phyloP scores from a whole-genome alignment of 805 yeast genomes.

The Hanseniaspora jakobsenii region DNA sequence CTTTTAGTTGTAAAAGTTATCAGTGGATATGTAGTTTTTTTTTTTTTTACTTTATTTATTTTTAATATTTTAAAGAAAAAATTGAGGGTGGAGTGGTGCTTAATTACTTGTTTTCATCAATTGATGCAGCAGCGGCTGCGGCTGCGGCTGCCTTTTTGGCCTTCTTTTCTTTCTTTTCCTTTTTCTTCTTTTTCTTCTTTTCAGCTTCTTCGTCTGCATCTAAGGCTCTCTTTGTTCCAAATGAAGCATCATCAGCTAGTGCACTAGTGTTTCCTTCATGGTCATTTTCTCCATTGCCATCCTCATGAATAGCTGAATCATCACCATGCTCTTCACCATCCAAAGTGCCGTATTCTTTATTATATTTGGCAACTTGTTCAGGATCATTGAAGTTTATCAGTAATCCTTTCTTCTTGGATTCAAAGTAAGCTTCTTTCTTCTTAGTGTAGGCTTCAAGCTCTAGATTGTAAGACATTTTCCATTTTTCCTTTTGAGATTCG shows the following conservation, averaged over 20 bases:
- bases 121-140: background rate
- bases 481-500: conserved; percentile 56
- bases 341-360: conserved; percentile 18
- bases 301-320: conserved; percentile 20
- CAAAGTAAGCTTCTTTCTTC: conserved; percentile 37
- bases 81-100: too few relatives aligned
- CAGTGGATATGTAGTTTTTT: too few relatives aligned
- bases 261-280: too few relatives aligned
- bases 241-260: too few relatives aligned
- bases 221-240: too few relatives aligned
- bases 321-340: conserved; percentile 14
- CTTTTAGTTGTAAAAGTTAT: too few relatives aligned
- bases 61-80: background rate
- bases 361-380: conserved; percentile 32
- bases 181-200: conserved; percentile 16
- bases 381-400: conserved; percentile 22
- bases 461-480: conserved; percentile 47
- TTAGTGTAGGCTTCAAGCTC: conserved; percentile 36
- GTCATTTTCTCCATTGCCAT: conserved; percentile 26
- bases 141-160: conserved; percentile 13
- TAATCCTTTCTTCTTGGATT: conserved; percentile 34
- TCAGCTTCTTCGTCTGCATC: conserved; percentile 34
- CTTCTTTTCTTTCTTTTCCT: conserved; percentile 15
- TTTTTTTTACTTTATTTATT: too few relatives aligned
- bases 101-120: too few relatives aligned